Evolutionary conservation across 1,139 yeast species (phyloP).

Genomic region (Diutina scorzettiae): DNA sequence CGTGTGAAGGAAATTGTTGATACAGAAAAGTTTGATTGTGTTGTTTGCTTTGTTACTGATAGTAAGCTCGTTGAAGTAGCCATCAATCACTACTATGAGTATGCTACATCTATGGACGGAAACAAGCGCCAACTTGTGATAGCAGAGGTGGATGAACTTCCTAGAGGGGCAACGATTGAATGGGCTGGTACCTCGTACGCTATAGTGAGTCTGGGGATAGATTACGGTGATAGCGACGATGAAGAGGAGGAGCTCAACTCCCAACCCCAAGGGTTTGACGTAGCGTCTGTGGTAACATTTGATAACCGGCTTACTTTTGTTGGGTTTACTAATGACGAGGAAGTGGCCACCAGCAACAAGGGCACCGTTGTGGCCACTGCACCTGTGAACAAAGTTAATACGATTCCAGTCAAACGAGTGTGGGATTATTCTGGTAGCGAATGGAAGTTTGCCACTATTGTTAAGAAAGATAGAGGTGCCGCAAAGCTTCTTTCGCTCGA

Average conservation of each 20-base stretch:
- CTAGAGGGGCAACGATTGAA: slow-evolving; percentile 61
- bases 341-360: neutral
- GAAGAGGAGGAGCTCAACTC: slow-evolving; percentile 15
- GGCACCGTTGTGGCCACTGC: neutral
- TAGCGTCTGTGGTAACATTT: neutral
- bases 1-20: slow-evolving; percentile 49
- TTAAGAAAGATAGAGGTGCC: neutral
- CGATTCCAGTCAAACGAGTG: neutral
- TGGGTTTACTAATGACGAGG: neutral
- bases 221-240: slow-evolving; percentile 32
- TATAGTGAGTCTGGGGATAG: slow-evolving; percentile 16
- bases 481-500: no score
- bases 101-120: slow-evolving; percentile 7
- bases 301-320: neutral
- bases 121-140: slow-evolving; percentile 27
- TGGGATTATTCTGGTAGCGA: neutral
- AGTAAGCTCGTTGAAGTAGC: slow-evolving; percentile 7
- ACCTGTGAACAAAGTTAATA: neutral
- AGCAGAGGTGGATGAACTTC: slow-evolving; percentile 51
- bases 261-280: neutral
- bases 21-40: slow-evolving; percentile 29
- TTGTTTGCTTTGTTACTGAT: slow-evolving; percentile 43
- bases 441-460: neutral
- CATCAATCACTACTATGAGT: slow-evolving; percentile 10
- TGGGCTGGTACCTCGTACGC: slow-evolving; percentile 57